phyloP scores from a whole-genome alignment of 2,329 filamentous ascomycete genomes.

The Coleophoma eucalyptorum region DNA sequence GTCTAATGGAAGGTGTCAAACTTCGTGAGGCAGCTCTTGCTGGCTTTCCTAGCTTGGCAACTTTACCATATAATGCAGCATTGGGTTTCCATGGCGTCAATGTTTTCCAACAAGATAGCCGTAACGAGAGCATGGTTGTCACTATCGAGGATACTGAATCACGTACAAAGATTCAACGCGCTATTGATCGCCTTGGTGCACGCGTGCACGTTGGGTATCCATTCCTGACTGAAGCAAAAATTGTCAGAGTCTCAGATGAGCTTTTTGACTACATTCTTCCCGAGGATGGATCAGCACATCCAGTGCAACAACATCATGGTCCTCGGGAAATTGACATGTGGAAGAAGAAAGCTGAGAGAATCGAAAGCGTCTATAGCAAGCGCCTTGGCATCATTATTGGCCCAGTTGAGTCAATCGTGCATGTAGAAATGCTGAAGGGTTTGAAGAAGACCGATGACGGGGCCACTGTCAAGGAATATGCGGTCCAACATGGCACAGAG shows the following conservation, averaged over 20 bases:
- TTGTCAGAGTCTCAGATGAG: constrained; percentile 86
- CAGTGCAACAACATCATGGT: constrained; percentile 67
- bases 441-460: constrained; percentile 87
- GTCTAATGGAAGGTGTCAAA: constrained; percentile 79
- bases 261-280: constrained; percentile 82
- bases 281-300: constrained; percentile 54
- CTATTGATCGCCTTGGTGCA: constrained; percentile 77
- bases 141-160: constrained; percentile 73
- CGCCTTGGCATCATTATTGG: constrained; percentile 85
- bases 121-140: constrained; percentile 94
- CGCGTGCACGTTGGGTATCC: constrained; percentile 91
- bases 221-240: constrained; percentile 90
- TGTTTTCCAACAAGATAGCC: constrained; percentile 93
- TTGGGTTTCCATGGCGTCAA: constrained; percentile 87
- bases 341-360: constrained; percentile 75
- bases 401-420: constrained; percentile 80
- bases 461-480: constrained; percentile 90
- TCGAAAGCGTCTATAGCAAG: constrained; percentile 87
- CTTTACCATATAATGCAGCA: constrained; percentile 75
- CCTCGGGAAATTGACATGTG: constrained; percentile 77
- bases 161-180: constrained; percentile 66
- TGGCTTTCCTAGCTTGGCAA: constrained; percentile 88
- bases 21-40: constrained; percentile 80
- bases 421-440: constrained; percentile 92
- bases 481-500: constrained; percentile 77